phyloP scores from a whole-genome alignment of 2,329 filamentous ascomycete species.

The Fusarium abutilonis region DNA sequence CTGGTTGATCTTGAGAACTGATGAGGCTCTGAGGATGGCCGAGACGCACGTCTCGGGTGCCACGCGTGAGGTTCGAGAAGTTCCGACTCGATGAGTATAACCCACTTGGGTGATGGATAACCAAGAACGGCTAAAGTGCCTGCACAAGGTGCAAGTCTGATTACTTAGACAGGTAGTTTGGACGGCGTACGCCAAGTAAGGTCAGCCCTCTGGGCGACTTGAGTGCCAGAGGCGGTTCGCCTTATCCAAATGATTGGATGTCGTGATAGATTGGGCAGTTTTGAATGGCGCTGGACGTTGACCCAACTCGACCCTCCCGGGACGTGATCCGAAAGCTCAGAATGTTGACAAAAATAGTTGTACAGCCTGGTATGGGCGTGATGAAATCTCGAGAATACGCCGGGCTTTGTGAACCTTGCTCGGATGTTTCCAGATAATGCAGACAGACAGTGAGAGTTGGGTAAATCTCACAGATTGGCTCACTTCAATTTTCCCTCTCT shows the following conservation, averaged over 20 bases:
- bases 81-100: conserved; percentile 34
- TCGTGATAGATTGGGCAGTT: conserved; percentile 40
- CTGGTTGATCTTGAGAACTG: conserved; percentile 31
- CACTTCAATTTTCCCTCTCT: neutral
- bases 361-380: conserved; percentile 9
- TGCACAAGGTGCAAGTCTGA: conserved; percentile 32
- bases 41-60: conserved; percentile 30
- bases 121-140: conserved; percentile 38
- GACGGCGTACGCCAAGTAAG: conserved; percentile 35
- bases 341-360: conserved; percentile 24
- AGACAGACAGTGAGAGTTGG: neutral
- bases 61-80: conserved; percentile 37
- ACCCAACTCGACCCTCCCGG: conserved; percentile 43
- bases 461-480: neutral
- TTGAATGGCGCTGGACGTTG: conserved; percentile 42
- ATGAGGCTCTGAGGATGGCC: conserved; percentile 40
- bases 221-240: conserved; percentile 35
- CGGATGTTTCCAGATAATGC: neutral
- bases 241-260: conserved; percentile 43
- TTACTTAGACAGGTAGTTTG: conserved; percentile 35
- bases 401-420: neutral
- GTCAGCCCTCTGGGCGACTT: conserved; percentile 32
- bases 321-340: conserved; percentile 39
- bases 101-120: conserved; percentile 34
- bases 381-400: conserved; percentile 13